Evolutionary conservation across 179 eudicot species (phyloP).

Genomic region (Beta macrorhiza): DNA sequence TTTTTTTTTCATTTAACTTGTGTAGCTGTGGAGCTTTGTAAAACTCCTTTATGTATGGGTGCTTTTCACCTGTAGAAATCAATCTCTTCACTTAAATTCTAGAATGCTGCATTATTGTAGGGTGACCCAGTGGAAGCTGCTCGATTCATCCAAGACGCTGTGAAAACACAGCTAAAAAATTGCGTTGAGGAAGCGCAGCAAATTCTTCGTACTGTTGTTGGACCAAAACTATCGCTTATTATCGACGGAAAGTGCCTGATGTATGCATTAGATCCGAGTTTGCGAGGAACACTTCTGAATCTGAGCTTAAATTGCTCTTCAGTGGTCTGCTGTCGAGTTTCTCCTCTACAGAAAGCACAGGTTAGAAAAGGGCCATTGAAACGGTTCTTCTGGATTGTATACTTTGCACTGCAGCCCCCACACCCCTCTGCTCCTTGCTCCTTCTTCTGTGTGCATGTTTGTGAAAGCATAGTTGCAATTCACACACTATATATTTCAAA

Average conservation of each 20-base stretch:
- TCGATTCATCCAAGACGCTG: slow-evolving; percentile 55
- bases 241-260: slow-evolving; percentile 97
- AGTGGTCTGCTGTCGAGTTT: slow-evolving; percentile 97
- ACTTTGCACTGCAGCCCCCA: background rate
- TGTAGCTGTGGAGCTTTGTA: background rate
- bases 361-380: slow-evolving; percentile 28
- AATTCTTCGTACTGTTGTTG: slow-evolving; percentile 40
- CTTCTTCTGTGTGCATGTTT: no score
- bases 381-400: background rate
- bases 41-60: background rate
- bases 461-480: no score
- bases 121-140: slow-evolving; percentile 95
- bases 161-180: slow-evolving; percentile 60
- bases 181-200: slow-evolving; percentile 75
- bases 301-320: slow-evolving; percentile 84
- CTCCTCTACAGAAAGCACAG: slow-evolving; percentile 99
- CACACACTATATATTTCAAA: no score
- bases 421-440: background rate
- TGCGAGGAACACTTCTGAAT: slow-evolving; percentile 76
- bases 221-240: slow-evolving; percentile 76
- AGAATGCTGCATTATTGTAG: slow-evolving; percentile 35
- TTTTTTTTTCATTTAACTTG: background rate
- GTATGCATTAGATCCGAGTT: slow-evolving; percentile 86
- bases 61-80: background rate
- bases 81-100: slow-evolving; percentile 5